phyloP scores from a whole-genome alignment of 1,284 basidiomycete genomes.

The Cystobasidiaceae sp. region DNA sequence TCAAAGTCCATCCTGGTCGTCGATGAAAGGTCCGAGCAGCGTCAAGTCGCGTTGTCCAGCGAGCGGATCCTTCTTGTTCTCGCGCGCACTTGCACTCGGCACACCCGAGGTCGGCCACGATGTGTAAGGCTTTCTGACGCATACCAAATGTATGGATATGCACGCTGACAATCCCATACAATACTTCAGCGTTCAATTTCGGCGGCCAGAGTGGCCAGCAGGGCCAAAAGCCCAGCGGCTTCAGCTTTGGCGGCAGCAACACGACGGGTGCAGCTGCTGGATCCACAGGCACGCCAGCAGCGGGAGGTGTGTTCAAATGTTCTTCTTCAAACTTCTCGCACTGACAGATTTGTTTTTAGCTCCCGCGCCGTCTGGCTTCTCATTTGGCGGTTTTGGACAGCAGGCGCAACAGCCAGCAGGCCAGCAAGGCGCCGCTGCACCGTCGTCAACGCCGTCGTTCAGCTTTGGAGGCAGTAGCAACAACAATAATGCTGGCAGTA shows the following conservation, averaged over 20 bases:
- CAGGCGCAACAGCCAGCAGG: conserved; percentile 2
- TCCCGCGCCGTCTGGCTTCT: conserved; percentile 17
- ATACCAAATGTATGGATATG: too few species aligned
- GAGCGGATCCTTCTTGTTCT: background rate
- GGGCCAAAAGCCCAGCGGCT: conserved; percentile 18
- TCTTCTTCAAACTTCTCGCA: too few species aligned
- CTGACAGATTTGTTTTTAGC: too few species aligned
- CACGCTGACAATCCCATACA: background rate
- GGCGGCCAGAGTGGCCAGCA: conserved; percentile 1
- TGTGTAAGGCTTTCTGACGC: too few species aligned
- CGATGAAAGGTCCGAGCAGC: background rate
- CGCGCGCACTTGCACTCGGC: background rate
- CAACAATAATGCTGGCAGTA: conserved; percentile 28
- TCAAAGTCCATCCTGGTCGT: conserved; percentile 1
- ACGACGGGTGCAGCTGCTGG: background rate
- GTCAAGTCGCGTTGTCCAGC: background rate
- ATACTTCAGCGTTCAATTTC: conserved; percentile 14
- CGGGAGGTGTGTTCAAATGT: too few species aligned
- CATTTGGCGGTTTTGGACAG: conserved; percentile 11
- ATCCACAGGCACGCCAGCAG: background rate
- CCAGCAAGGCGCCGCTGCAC: background rate
- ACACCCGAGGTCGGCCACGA: background rate
- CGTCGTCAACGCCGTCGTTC: conserved; percentile 14
- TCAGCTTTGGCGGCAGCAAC: conserved; percentile 23
- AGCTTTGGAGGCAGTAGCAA: conserved; percentile 18